Base-by-base conservation (phyloP, 768 basidiomycete genomes). In the Lentinula sp. region DNA sequence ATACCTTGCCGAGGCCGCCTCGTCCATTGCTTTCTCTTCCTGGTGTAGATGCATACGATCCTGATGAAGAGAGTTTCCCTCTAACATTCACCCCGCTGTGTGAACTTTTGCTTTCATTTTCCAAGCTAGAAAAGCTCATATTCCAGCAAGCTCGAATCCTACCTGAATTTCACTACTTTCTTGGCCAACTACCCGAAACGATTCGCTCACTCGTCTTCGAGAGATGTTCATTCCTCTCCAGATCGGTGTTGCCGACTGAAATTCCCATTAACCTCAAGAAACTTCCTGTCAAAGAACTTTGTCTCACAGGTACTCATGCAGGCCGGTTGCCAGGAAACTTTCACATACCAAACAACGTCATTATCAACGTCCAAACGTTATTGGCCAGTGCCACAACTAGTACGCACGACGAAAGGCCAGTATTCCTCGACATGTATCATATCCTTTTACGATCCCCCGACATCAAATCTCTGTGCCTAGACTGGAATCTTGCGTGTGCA, bases 201-300 rank as follows among this genome's bases (percentile, higher is more conserved):
- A 23, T 56, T 11, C 18, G 40, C 55, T 28, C 28, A n/a, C 55
- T 56, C 28, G 18, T 23, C 7, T 56, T 56, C 23, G 55, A 56
- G 39, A 39, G 23, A 43, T 56, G 55, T 56, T 40, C 55, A 21
- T 56, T 56, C 23, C 4, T 56, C 23, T 43, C 40, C 39, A 42
- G n/a, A 10, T 31, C 55, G 4, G 40, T 31, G 8, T 13, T 39
- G 10, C 6, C 10, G 9, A 5, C 0, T 5, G 5, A 1, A 13
- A 5, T 16, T 31, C 55, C 40, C 13, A 23, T 8, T 37, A 64
- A 68, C 57, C 68, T 70, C 49, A 64, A 70, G n/a, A 64, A 67
- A 18, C 73, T 80, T 15, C 77, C 78, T 10, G 75, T 82, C 61
- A 78, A 73, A 1, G 71, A 77, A 18, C 75, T 82, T 32, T 75